Percentiles rank a stretch among this genome's conserved stretches.
Evolutionary conservation across 1,139 yeast genomes (phyloP).

Genomic region (Pichia sp.): DNA sequence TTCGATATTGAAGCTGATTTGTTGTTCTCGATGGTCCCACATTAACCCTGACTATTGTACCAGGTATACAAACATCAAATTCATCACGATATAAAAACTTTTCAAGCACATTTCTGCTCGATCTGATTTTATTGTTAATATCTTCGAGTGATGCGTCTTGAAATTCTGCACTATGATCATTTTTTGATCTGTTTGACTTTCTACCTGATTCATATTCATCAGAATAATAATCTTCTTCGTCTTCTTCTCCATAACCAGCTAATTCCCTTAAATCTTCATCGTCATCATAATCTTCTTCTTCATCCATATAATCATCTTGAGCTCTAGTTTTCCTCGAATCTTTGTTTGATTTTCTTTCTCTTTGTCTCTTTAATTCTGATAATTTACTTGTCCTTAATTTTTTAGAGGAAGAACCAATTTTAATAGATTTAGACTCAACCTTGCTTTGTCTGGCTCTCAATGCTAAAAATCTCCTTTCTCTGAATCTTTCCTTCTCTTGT

Average conservation of each 20-base stretch:
- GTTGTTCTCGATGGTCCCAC: slow-evolving; percentile 64
- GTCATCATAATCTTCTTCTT: slow-evolving; percentile 33
- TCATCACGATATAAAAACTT: slow-evolving; percentile 79
- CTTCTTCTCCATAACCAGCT: slow-evolving; percentile 23
- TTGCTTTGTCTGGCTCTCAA: slow-evolving; percentile 53
- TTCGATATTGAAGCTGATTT: slow-evolving; percentile 65
- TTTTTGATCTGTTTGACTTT: slow-evolving; percentile 18
- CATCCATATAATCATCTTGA: too few species aligned
- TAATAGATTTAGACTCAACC: slow-evolving; percentile 29
- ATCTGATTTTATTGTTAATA: slow-evolving; percentile 54
- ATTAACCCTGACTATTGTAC: slow-evolving; percentile 77
- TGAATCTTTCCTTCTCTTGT: slow-evolving; percentile 82
- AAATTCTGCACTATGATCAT: slow-evolving; percentile 23
- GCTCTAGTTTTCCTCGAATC: slow-evolving; percentile 24
- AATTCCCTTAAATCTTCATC: slow-evolving; percentile 28
- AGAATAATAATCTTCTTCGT: slow-evolving; percentile 22
- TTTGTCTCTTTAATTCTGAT: slow-evolving; percentile 77
- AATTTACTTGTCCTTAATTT: slow-evolving; percentile 50
- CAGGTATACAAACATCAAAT: slow-evolving; percentile 61
- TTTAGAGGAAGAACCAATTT: slow-evolving; percentile 27
- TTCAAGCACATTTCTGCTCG: slow-evolving; percentile 71
- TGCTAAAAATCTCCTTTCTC: slow-evolving; percentile 75
- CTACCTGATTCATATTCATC: slow-evolving; percentile 30
- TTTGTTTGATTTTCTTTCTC: slow-evolving; percentile 53
- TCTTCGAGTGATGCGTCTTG: slow-evolving; percentile 46